A percentile compares a stretch with the other conserved stretches of the same genome.
Evolutionary conservation across 2,329 filamentous ascomycete species (phyloP).

Genomic region (Fusarium odoratissimum): DNA sequence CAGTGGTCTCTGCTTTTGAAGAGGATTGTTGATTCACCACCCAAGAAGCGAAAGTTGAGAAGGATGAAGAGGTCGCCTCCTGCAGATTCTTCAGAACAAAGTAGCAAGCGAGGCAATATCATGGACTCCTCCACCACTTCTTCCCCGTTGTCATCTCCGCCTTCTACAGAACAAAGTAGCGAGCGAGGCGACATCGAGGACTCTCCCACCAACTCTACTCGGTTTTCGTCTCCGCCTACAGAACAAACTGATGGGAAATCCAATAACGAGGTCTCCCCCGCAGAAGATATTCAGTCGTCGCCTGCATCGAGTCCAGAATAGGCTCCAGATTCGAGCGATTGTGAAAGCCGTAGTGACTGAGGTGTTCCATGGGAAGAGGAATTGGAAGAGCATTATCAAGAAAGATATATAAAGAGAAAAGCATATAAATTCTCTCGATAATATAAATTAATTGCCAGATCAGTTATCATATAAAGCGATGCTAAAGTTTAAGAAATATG

Average conservation of each 20-base stretch:
- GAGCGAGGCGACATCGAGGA: not conserved
- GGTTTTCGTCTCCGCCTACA: too few relatives aligned
- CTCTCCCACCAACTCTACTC: not conserved
- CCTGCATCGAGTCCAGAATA: too few relatives aligned
- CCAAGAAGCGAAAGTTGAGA: not conserved
- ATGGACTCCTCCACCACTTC: too few relatives aligned
- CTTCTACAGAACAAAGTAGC: not conserved
- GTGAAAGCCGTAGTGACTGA: too few relatives aligned
- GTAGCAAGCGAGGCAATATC: not conserved
- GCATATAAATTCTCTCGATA: too few relatives aligned
- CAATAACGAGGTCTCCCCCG: too few relatives aligned
- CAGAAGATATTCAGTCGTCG: too few relatives aligned
- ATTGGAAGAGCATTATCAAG: not conserved
- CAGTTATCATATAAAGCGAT: not conserved
- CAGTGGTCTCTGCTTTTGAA: not conserved
- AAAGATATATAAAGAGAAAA: too few relatives aligned
- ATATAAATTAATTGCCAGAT: too few relatives aligned
- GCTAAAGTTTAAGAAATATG: not conserved
- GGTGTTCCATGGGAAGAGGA: not conserved
- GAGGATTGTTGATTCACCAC: not conserved
- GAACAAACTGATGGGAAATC: too few relatives aligned
- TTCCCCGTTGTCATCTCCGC: not conserved
- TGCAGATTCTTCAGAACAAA: not conserved
- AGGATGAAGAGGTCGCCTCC: fast-evolving
- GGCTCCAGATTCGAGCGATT: too few relatives aligned